phyloP scores from a whole-genome alignment of 2,329 filamentous ascomycete genomes.

The Blastomyces emzantsi region DNA sequence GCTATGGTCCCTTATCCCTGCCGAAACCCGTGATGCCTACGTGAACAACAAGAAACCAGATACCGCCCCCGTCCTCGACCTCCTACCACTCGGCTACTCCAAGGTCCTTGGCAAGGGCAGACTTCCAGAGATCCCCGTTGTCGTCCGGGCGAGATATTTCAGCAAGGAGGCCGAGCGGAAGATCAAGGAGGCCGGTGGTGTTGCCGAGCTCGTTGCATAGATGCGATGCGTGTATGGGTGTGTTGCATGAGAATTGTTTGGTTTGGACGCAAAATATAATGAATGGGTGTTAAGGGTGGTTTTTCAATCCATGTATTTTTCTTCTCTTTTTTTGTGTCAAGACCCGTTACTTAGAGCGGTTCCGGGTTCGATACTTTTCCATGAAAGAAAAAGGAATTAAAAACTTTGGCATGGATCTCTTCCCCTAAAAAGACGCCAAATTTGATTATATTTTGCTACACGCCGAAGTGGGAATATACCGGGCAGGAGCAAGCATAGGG shows the following conservation, averaged over 20 bases:
- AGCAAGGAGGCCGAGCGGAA: constrained; percentile 95
- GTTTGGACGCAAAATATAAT: constrained; percentile 6
- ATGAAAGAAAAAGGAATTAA: constrained; percentile 1
- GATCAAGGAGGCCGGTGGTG: constrained; percentile 96
- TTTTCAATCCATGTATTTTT: constrained; percentile 4
- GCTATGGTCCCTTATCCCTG: constrained; percentile 93
- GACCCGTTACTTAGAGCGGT: not conserved
- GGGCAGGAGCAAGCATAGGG: not conserved
- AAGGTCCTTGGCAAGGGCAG: constrained; percentile 99
- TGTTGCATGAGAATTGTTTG: not conserved
- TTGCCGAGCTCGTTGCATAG: constrained; percentile 92
- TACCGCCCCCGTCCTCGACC: constrained; percentile 94
- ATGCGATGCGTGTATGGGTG: constrained; percentile 12
- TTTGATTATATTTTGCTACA: not conserved
- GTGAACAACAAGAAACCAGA: constrained; percentile 66
- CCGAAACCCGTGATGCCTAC: constrained; percentile 90
- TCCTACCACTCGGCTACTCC: constrained; percentile 93
- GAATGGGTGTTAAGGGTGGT: constrained; percentile 3
- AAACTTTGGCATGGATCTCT: not conserved
- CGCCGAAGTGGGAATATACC: not conserved
- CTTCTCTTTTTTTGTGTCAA: not conserved
- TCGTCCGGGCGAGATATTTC: constrained; percentile 93
- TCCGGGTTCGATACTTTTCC: not conserved
- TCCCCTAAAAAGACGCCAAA: not conserved
- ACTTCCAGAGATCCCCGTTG: constrained; percentile 82